Evolutionary conservation across 768 basidiomycete genomes (phyloP), one percentile per base, ranked within the genome.

Genomic region (Suillus sp.): DNA sequence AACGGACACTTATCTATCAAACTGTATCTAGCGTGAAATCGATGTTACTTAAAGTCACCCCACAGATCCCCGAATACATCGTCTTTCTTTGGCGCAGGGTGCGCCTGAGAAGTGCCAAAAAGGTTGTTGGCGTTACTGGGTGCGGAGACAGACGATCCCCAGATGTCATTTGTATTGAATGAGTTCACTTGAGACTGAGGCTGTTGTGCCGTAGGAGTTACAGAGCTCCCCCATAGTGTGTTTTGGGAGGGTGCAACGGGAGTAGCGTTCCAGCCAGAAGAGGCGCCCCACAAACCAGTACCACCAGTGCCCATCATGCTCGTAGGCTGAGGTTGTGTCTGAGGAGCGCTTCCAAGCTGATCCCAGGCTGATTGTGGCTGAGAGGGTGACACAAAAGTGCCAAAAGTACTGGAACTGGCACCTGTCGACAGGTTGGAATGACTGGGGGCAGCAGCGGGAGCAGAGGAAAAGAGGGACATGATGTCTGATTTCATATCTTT

Each of bases 401-500:
- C 80, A 65, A 78, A 80, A 20, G 73, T 71, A 32, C 69, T 57
- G 6, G 68, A 62, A 50, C 75, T 56, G 54, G 68, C 63, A 51
- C 75, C 59, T 59, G 77, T 66, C 37, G 78, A 70, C 0, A 75
- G 71, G 35, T 32, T 60, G 22, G 60, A 35, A 22, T 59, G 32
- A 18, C 37, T 47, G 8, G 37, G 30, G 38, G 48, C 58, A 11
- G 65, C 64, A 8, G 69, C 38, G 0, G 80, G 71, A 0, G 81
- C 69, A 0, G 83, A 72, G 18, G 90, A 85, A 74, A 92, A 95
- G 47, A 96, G 82, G 0, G 92, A 92, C 20, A 96, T 79, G 66
- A 96, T 96, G 67, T 96, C 91, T 61, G 92, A 84, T 68, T 94
- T 95, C 51, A 88, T 83, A 69, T 92, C 89, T 70, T 91, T 92